Percentiles rank a stretch among this genome's conserved stretches.
These are phyloP conservation scores for Arachis hypogaea DNA, from an alignment of 306 rosid genomes.

Conservation along the genomic window DNA sequence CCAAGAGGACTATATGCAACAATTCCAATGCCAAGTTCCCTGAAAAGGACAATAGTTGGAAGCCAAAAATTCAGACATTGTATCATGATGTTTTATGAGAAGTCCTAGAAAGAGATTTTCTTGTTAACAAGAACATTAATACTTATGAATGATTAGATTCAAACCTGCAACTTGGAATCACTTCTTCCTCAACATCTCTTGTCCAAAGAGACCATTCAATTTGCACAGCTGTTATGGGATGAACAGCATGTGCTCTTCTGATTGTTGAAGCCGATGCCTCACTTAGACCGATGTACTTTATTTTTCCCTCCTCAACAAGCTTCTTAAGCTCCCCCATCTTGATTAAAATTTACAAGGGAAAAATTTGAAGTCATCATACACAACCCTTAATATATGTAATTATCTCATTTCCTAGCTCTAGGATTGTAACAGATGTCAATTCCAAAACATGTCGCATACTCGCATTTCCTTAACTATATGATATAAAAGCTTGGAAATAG, in stretches of 20 bases:
- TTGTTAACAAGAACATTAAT: neutral
- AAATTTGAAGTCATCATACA: neutral
- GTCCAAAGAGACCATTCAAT: slow-evolving; percentile 68
- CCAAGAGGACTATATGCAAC: slow-evolving; percentile 76
- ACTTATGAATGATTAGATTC: neutral
- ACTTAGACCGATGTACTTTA: slow-evolving; percentile 60
- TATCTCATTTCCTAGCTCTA: neutral
- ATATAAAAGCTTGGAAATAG: neutral
- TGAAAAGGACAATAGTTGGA: slow-evolving; percentile 14
- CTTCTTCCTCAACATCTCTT: slow-evolving; percentile 52
- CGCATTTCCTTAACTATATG: neutral
- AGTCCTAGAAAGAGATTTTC: neutral
- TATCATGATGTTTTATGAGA: neutral
- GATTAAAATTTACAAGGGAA: neutral
- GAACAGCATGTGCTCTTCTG: slow-evolving; percentile 78
- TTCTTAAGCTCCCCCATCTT: slow-evolving; percentile 75
- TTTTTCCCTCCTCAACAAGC: slow-evolving; percentile 65
- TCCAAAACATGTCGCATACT: neutral
- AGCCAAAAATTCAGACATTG: neutral
- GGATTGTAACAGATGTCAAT: neutral
- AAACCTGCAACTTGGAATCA: slow-evolving; percentile 50
- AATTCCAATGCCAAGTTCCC: slow-evolving; percentile 68
- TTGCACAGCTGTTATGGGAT: slow-evolving; percentile 67
- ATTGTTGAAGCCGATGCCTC: slow-evolving; percentile 75
- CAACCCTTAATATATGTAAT: too few species aligned